Conservation (phyloP, 192 early-diverging fungal species). For the Coemansia sp. region DNA sequence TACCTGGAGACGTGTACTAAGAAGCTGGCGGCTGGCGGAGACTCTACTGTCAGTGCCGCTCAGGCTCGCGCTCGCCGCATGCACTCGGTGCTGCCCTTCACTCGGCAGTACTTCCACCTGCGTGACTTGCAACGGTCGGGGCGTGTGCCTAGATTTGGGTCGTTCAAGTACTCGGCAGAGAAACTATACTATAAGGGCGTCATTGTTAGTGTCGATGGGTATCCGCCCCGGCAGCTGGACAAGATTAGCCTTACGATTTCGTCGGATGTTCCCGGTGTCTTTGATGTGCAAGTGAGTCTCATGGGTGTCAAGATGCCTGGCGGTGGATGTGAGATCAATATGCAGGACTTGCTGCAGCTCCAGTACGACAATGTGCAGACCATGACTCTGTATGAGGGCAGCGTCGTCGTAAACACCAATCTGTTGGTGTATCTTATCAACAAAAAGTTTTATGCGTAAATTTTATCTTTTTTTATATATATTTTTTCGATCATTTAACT, state of each 20-base stretch:
- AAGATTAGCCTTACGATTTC: constrained; percentile 90
- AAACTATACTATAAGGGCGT: constrained; percentile 93
- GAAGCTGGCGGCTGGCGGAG: constrained; percentile 70
- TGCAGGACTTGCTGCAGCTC: constrained; percentile 92
- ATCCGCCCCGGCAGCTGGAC: constrained; percentile 84
- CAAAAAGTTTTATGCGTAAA: constrained; percentile 81
- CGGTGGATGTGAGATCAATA: constrained; percentile 76
- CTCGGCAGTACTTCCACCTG: constrained; percentile 94
- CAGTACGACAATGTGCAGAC: constrained; percentile 93
- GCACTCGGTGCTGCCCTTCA: constrained; percentile 81
- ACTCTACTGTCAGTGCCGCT: constrained; percentile 59
- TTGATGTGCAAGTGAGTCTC: constrained; percentile 85
- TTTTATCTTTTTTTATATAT: constrained; percentile 11
- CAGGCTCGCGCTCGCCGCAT: constrained; percentile 56
- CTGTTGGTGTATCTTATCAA: constrained; percentile 95
- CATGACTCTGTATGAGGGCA: constrained; percentile 91
- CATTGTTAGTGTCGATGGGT: constrained; percentile 81
- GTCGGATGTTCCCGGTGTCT: constrained; percentile 89
- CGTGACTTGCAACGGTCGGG: constrained; percentile 84
- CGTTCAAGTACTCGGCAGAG: constrained; percentile 97
- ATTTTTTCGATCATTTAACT: background rate
- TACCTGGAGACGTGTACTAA: constrained; percentile 91
- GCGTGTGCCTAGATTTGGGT: constrained; percentile 92
- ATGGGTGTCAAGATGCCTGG: constrained; percentile 70
- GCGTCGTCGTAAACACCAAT: constrained; percentile 95